Base-by-base conservation (phyloP, 176 grass and related monocot species). In the Hyparrhenia diplandra region DNA sequence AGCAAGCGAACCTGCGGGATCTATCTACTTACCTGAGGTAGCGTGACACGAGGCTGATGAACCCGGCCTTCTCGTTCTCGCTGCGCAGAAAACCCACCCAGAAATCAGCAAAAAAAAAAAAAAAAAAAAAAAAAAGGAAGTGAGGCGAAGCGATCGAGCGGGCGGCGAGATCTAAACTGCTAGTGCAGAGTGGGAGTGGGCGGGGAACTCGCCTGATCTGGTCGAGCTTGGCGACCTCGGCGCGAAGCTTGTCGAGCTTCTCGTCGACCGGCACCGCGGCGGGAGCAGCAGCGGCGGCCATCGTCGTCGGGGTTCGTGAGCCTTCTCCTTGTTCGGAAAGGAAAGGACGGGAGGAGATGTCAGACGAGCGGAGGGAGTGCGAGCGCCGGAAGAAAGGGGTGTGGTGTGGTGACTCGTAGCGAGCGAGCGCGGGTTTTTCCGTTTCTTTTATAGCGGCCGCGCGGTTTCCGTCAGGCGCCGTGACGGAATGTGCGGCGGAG, bases 41-140 rank as follows among this genome's bases (percentile, higher is more conserved):
- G 76, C 96, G 92, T 43, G 86, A 91, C 1, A 99, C 92, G 54
- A 95, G 96, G 78, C 85, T 93, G 82, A 93, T 85, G 90, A 93
- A 95, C 29, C 93, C 90, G 65, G 85, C 20, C 91, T 99, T 95
- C 90, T 99, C 90, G 77, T 93, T 99, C 82, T 95, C 90, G 83
- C 96, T 99, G 76, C 80, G 21, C 32, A 13, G 9, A 69, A n/a
- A 68, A 68, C 6, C 23, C 67, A 47, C 75, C 39, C 23, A 86
- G 82, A n/a, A 80, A 72, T 28, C 34, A 62, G 69, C 3, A 47
- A 62, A 86, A n/a, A n/a, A n/a, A n/a, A n/a, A n/a, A n/a, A n/a
- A n/a, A n/a, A n/a, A n/a, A n/a, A n/a, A n/a, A n/a, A n/a, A n/a
- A n/a, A n/a, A n/a, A n/a, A n/a, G n/a, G n/a, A 51, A 61, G 49